Percentiles rank a stretch among this genome's conserved stretches.
These are phyloP conservation scores for Neofusicoccum parvum DNA, from an alignment of 2,329 filamentous ascomycete species.

Conservation along the genomic window DNA sequence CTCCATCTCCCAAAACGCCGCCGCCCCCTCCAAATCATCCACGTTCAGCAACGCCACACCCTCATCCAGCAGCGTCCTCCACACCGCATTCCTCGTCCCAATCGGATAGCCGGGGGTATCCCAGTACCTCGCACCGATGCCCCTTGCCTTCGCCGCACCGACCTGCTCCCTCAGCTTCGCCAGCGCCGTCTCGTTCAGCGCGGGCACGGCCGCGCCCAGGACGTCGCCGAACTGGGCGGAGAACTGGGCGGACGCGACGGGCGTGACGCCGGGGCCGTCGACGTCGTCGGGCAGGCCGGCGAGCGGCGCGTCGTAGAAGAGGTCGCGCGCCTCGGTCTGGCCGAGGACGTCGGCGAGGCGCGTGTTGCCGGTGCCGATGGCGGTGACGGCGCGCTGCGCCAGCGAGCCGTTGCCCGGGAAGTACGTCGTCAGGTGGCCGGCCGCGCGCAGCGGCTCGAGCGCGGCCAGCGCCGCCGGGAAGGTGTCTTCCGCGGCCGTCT, in stretches of 20 bases:
- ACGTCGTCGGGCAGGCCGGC: conserved; percentile 53
- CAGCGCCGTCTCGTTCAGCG: conserved; percentile 53
- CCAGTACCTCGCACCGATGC: conserved; percentile 65
- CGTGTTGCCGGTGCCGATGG: conserved; percentile 64
- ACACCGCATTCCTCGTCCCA: conserved; percentile 59
- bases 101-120: conserved; percentile 63
- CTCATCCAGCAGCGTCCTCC: conserved; percentile 58
- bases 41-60: conserved; percentile 66
- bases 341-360: conserved; percentile 50
- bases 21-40: conserved; percentile 61
- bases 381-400: conserved; percentile 56
- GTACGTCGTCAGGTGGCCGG: conserved; percentile 56
- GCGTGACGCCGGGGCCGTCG: conserved; percentile 52
- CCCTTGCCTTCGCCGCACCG: conserved; percentile 54
- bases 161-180: conserved; percentile 57
- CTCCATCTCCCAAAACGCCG: conserved; percentile 43
- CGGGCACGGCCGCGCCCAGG: conserved; percentile 26
- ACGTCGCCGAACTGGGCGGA: conserved; percentile 44
- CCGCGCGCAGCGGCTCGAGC: conserved; percentile 58
- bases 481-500: conserved; percentile 59
- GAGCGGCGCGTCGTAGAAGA: conserved; percentile 64
- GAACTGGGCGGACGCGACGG: conserved; percentile 59
- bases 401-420: conserved; percentile 52
- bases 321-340: conserved; percentile 50
- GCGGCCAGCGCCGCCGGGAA: conserved; percentile 60